Evolutionary conservation across 768 basidiomycete species (phyloP).

Genomic region (Hypholoma fasciculare): DNA sequence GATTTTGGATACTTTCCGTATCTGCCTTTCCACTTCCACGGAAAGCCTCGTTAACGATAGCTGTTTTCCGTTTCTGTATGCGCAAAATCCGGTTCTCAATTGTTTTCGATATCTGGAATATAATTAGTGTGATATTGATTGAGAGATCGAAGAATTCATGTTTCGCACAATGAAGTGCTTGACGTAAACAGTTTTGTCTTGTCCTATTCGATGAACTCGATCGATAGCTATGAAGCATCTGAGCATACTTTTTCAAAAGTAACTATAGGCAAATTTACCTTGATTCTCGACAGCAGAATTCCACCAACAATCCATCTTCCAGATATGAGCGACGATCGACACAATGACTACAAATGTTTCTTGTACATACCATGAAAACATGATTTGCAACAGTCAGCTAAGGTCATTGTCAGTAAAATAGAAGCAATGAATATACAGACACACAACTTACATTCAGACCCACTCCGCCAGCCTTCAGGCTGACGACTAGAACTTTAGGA

Average conservation of each 20-base stretch:
- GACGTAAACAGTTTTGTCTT: constrained; percentile 79
- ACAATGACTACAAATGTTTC: not conserved
- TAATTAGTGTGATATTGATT: not conserved
- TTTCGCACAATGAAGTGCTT: constrained; percentile 77
- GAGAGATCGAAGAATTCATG: not conserved
- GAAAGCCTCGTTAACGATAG: constrained; percentile 85
- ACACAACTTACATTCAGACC: constrained; percentile 69
- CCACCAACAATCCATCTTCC: constrained; percentile 93
- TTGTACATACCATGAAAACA: constrained; percentile 74
- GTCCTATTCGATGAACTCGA: constrained; percentile 83
- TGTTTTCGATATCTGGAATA: constrained; percentile 60
- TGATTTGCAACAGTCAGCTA: constrained; percentile 80
- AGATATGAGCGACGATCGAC: not conserved
- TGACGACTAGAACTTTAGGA: constrained; percentile 77
- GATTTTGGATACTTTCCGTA: constrained; percentile 76
- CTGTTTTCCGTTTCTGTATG: constrained; percentile 86
- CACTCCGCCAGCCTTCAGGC: constrained; percentile 90
- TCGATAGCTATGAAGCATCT: constrained; percentile 62
- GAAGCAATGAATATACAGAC: not conserved
- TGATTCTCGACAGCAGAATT: constrained; percentile 83
- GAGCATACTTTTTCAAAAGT: not conserved
- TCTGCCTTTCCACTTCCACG: constrained; percentile 57
- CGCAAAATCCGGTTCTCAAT: constrained; percentile 79
- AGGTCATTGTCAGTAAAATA: not conserved
- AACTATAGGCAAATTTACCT: constrained; percentile 37